These are phyloP conservation scores for Lepidium africanum DNA, from an alignment of 345 rosid species.

Conservation along the genomic window DNA sequence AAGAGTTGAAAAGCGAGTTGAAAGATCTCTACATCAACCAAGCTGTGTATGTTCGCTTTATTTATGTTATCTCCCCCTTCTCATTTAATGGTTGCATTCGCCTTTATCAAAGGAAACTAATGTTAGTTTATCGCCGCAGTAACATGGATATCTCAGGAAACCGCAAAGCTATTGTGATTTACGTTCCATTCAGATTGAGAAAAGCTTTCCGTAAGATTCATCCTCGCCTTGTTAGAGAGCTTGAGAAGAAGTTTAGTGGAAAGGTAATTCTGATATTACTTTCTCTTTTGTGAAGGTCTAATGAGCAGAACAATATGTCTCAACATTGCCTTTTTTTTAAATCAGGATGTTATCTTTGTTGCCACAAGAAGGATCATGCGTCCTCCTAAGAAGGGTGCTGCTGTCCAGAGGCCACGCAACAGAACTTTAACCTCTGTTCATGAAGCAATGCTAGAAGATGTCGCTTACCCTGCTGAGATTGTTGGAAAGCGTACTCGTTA, in stretches of 20 bases:
- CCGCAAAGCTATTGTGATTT: slow-evolving; percentile 79
- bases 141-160: slow-evolving; percentile 71
- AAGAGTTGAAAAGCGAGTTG: slow-evolving; percentile 72
- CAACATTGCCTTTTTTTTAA: not conserved
- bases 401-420: slow-evolving; percentile 74
- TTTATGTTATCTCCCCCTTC: not conserved
- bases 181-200: slow-evolving; percentile 85
- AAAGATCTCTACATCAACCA: slow-evolving; percentile 78
- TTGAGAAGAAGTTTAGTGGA: slow-evolving; percentile 95
- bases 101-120: not conserved
- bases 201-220: slow-evolving; percentile 85
- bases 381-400: slow-evolving; percentile 95
- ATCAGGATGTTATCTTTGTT: slow-evolving; percentile 68
- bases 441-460: slow-evolving; percentile 78
- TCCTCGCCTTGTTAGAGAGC: slow-evolving; percentile 75
- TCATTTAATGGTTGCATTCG: not conserved
- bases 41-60: slow-evolving; percentile 49
- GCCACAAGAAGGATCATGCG: slow-evolving; percentile 72
- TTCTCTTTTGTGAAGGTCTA: not conserved
- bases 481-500: slow-evolving; percentile 79
- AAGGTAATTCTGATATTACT: slow-evolving; percentile 35
- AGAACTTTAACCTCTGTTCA: slow-evolving; percentile 81
- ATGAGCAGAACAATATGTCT: not conserved
- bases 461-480: slow-evolving; percentile 82
- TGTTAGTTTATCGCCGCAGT: slow-evolving; percentile 26